Conservation (phyloP, 2,329 filamentous ascomycete species). For the Pseudopithomyces chartarum region DNA sequence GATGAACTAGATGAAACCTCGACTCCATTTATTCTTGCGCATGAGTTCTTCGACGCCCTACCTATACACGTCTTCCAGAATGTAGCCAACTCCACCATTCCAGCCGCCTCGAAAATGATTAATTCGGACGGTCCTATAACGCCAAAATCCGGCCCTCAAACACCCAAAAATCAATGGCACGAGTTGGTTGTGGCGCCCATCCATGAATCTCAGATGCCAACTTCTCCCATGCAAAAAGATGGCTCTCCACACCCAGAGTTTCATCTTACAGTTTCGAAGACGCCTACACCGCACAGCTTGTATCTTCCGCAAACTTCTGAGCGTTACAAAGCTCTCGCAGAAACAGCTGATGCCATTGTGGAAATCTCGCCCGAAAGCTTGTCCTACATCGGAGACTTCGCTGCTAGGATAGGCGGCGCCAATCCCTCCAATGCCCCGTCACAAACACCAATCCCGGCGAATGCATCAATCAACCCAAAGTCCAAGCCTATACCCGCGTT, state of each 20-base stretch:
- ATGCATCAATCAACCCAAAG: constrained; percentile 54
- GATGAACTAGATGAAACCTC: constrained; percentile 63
- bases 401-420: constrained; percentile 77
- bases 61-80: constrained; percentile 95
- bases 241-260: constrained; percentile 70
- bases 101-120: constrained; percentile 49
- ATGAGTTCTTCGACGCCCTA: constrained; percentile 98
- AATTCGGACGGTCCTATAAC: constrained; percentile 56
- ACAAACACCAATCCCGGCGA: neutral
- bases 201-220: constrained; percentile 28
- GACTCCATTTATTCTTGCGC: constrained; percentile 90
- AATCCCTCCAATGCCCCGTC: constrained; percentile 26
- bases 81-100: constrained; percentile 54
- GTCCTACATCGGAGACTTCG: constrained; percentile 80
- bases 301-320: constrained; percentile 82
- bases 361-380: constrained; percentile 90
- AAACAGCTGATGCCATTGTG: constrained; percentile 71
- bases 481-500: constrained; percentile 27
- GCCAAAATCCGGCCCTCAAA: constrained; percentile 43
- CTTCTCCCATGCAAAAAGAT: constrained; percentile 17
- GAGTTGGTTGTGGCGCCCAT: constrained; percentile 51
- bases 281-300: constrained; percentile 78
- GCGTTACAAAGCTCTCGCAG: constrained; percentile 77
- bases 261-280: constrained; percentile 77
- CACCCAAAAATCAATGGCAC: constrained; percentile 47